A percentile compares a stretch with the other conserved stretches of the same genome.
Evolutionary conservation across 768 basidiomycete species (phyloP).

Genomic region (Collybiopsis luxurians): DNA sequence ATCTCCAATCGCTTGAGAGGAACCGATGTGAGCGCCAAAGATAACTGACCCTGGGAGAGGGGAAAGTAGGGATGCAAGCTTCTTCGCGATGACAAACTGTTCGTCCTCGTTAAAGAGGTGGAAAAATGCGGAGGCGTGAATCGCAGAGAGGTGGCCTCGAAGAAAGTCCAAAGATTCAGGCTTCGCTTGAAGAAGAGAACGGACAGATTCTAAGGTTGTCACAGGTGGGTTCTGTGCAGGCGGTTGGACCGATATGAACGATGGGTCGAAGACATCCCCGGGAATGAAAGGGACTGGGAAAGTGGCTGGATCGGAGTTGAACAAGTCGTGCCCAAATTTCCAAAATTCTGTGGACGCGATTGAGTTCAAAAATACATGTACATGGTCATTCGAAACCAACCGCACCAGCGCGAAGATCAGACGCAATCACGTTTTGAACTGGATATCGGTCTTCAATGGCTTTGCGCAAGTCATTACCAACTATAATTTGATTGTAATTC

Average conservation of each 20-base stretch:
- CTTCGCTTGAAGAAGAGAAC: constrained; percentile 21
- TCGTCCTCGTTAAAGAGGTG: constrained; percentile 36
- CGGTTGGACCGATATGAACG: constrained; percentile 25
- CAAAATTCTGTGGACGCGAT: constrained; percentile 33
- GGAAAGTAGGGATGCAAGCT: constrained; percentile 29
- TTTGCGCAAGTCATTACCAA: constrained; percentile 24
- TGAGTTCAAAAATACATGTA: not conserved
- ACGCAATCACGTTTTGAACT: constrained; percentile 17
- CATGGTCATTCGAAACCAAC: not conserved
- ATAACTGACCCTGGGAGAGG: constrained; percentile 33
- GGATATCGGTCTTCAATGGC: constrained; percentile 23
- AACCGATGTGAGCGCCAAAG: constrained; percentile 28
- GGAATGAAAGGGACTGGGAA: constrained; percentile 42
- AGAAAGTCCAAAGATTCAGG: constrained; percentile 29
- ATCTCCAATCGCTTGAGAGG: constrained; percentile 16
- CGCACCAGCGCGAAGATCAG: constrained; percentile 21
- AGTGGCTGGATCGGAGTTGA: constrained; percentile 32
- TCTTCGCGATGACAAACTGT: constrained; percentile 30
- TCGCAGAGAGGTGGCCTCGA: constrained; percentile 35
- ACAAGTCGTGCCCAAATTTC: constrained; percentile 47
- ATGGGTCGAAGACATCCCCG: constrained; percentile 39
- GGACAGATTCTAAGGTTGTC: constrained; percentile 11
- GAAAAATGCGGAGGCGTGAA: constrained; percentile 43
- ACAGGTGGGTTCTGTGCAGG: constrained; percentile 10
- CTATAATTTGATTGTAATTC: constrained; percentile 5